Evolutionary conservation across 1,284 basidiomycete genomes (phyloP).

Genomic region (Gastroboletus turbinatus): DNA sequence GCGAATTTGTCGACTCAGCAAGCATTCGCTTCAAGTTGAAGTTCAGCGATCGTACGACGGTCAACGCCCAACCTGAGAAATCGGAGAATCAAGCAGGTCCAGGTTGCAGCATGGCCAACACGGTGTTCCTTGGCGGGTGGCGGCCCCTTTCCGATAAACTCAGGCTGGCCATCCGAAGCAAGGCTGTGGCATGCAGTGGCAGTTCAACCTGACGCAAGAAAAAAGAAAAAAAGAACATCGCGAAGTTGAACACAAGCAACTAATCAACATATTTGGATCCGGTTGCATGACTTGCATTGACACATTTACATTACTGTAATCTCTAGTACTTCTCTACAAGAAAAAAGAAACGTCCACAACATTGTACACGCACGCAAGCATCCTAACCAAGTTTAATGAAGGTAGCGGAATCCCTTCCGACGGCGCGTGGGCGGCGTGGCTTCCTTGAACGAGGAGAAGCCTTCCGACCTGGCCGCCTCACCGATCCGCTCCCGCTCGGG

Average conservation of each 20-base stretch:
- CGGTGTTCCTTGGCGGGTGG: neutral
- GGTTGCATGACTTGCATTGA: too few species aligned
- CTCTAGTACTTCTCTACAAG: too few species aligned
- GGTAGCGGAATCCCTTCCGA: constrained; percentile 48
- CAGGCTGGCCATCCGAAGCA: too few species aligned
- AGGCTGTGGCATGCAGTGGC: neutral
- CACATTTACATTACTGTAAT: neutral
- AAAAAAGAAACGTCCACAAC: neutral
- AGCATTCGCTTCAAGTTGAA: neutral
- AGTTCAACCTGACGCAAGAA: neutral
- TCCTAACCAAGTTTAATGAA: constrained; percentile 19
- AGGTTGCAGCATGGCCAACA: neutral
- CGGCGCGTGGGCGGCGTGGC: constrained; percentile 49
- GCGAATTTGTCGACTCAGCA: neutral
- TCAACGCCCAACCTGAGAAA: neutral
- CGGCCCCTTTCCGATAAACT: neutral
- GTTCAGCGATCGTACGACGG: neutral
- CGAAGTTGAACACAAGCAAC: too few species aligned
- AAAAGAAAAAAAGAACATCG: neutral
- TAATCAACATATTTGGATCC: too few species aligned
- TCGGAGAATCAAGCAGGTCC: neutral
- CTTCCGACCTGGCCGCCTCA: constrained; percentile 50
- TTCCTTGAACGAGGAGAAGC: constrained; percentile 50
- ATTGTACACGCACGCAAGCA: neutral
- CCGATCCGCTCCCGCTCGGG: constrained; percentile 44